Evolutionary conservation across 2,329 filamentous ascomycete genomes (phyloP).

Genomic region (Diplodia intermedia): DNA sequence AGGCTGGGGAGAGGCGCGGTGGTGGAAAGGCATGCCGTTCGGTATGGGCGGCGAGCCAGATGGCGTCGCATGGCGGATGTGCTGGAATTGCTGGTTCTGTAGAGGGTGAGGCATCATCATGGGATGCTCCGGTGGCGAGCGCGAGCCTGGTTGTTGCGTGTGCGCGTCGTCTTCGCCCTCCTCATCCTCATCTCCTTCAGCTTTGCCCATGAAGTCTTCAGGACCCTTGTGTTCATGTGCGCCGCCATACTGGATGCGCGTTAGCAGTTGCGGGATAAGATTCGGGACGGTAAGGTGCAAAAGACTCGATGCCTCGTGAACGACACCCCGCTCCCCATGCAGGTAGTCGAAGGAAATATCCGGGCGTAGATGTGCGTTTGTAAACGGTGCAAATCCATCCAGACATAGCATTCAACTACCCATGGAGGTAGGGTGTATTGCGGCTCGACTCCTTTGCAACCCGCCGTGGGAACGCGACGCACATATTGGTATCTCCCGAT

Average conservation of each 20-base stretch:
- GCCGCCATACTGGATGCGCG: constrained; percentile 74
- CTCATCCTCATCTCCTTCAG: constrained; percentile 76
- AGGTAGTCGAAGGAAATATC: no score
- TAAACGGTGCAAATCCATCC: no score
- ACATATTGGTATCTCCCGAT: constrained; percentile 91
- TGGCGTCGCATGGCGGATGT: constrained; percentile 81
- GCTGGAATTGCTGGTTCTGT: constrained; percentile 70
- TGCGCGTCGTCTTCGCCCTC: constrained; percentile 73
- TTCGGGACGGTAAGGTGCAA: constrained; percentile 1
- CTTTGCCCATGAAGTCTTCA: constrained; percentile 83
- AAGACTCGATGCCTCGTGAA: no score
- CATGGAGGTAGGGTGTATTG: no score
- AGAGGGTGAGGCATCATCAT: constrained; percentile 57
- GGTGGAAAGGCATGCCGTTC: constrained; percentile 74
- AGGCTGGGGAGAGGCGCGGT: constrained; percentile 82
- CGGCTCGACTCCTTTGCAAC: no score
- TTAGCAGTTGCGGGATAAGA: constrained; percentile 37
- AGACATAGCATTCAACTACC: no score
- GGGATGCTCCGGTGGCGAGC: constrained; percentile 67
- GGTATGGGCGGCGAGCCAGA: constrained; percentile 88
- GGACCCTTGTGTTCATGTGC: constrained; percentile 97
- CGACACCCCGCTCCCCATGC: no score
- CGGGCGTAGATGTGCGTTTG: no score
- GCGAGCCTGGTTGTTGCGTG: constrained; percentile 73
- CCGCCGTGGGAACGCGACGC: constrained; percentile 47